A percentile compares a stretch with the other conserved stretches of the same genome.
Evolutionary conservation across 495 filamentous ascomycete species (phyloP).

Genomic region (Neurospora sp.): DNA sequence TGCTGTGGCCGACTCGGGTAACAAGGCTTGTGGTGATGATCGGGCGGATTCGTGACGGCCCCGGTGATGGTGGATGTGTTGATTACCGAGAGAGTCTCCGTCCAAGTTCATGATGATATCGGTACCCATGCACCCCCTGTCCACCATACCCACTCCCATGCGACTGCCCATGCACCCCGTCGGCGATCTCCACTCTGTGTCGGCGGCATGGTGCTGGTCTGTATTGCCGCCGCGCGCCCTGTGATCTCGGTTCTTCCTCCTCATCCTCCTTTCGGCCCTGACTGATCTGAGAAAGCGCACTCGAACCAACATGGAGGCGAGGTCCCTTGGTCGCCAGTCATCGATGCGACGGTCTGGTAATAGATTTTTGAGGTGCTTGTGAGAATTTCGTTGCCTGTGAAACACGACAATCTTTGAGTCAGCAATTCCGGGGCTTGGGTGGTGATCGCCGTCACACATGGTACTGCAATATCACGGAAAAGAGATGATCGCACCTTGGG

Average conservation of each 20-base stretch:
- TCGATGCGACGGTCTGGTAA: conserved; percentile 27
- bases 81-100: neutral
- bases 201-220: neutral
- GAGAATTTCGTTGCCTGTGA: conserved; percentile 23
- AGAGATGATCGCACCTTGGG: conserved; percentile 16
- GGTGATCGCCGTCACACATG: neutral
- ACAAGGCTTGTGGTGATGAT: neutral
- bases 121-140: neutral
- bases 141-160: neutral
- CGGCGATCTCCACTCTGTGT: neutral
- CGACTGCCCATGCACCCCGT: neutral
- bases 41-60: neutral
- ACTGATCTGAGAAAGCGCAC: conserved; percentile 24
- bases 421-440: neutral
- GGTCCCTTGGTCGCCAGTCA: conserved; percentile 24
- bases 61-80: neutral
- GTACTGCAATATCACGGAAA: neutral
- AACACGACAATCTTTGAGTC: neutral
- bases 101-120: neutral
- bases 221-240: conserved; percentile 3
- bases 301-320: conserved; percentile 20
- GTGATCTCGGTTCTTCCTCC: conserved; percentile 7
- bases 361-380: conserved; percentile 24
- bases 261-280: conserved; percentile 15
- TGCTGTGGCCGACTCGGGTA: neutral